These are phyloP conservation scores for Xylariaceae sp. DNA, from an alignment of 2,329 filamentous ascomycete species.

Conservation along the genomic window DNA sequence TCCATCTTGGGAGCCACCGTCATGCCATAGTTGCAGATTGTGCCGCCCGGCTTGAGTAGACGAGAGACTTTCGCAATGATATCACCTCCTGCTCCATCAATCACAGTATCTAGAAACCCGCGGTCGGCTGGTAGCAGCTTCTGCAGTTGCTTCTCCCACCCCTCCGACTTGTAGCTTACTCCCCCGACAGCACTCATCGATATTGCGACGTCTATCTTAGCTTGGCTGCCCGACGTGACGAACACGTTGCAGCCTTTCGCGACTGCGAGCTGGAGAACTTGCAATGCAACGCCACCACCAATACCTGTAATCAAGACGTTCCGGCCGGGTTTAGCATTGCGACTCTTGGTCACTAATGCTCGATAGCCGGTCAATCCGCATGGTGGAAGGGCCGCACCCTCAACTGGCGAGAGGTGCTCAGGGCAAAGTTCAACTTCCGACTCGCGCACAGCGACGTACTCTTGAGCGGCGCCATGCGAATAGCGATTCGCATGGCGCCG, in stretches of 20 bases:
- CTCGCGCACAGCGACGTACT: conserved; percentile 67
- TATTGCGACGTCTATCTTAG: conserved; percentile 69
- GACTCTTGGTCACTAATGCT: conserved; percentile 72
- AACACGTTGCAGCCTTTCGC: conserved; percentile 69
- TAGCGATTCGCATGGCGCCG: conserved; percentile 58
- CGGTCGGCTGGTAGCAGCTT: conserved; percentile 59
- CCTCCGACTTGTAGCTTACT: conserved; percentile 69
- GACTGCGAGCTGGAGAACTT: conserved; percentile 71
- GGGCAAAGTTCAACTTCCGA: conserved; percentile 64
- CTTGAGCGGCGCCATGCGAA: conserved; percentile 66
- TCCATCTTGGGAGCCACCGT: conserved; percentile 79
- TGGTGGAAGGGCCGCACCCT: conserved; percentile 77
- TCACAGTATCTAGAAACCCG: conserved; percentile 70
- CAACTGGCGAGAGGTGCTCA: conserved; percentile 61
- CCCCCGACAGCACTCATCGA: conserved; percentile 74
- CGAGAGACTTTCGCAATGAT: conserved; percentile 62
- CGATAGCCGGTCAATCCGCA: conserved; percentile 84
- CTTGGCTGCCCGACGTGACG: conserved; percentile 68
- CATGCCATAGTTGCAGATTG: conserved; percentile 84
- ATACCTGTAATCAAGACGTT: conserved; percentile 85
- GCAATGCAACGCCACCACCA: conserved; percentile 81
- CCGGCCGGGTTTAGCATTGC: conserved; percentile 56
- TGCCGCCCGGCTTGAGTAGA: conserved; percentile 72
- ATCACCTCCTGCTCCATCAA: conserved; percentile 85
- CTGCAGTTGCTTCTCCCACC: conserved; percentile 73